A percentile compares a stretch with the other conserved stretches of the same genome.
phyloP scores from a whole-genome alignment of 2,329 filamentous ascomycete species.

The Arthrobotrys megalospora region DNA sequence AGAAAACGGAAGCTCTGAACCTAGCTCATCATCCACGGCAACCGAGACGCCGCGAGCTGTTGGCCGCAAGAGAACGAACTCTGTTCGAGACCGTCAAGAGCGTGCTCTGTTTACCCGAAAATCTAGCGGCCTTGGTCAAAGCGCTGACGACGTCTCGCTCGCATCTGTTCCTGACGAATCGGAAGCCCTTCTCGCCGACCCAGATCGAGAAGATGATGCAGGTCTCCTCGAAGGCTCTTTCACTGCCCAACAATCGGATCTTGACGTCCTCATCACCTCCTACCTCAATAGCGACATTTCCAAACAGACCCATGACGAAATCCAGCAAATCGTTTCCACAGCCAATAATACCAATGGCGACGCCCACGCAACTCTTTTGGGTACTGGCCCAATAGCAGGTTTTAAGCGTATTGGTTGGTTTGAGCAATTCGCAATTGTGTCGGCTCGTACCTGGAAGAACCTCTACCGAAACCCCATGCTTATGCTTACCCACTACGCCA shows the following conservation, averaged over 20 bases:
- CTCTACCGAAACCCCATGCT: conserved; percentile 97
- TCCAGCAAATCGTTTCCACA: conserved; percentile 76
- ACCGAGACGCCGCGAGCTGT: conserved; percentile 15
- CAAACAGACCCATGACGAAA: conserved; percentile 81
- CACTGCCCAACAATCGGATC: conserved; percentile 77
- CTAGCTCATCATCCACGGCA: conserved; percentile 74
- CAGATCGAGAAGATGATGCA: conserved; percentile 68
- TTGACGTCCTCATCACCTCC: conserved; percentile 83
- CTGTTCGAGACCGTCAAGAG: conserved; percentile 88
- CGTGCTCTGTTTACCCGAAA: conserved; percentile 90
- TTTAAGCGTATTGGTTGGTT: conserved; percentile 85
- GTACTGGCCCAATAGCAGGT: conserved; percentile 78
- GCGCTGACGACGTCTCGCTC: conserved; percentile 73
- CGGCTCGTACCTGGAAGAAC: conserved; percentile 93
- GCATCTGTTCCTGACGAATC: conserved; percentile 68
- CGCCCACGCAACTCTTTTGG: conserved; percentile 67
- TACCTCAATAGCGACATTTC: conserved; percentile 86
- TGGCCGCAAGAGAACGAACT: conserved; percentile 78
- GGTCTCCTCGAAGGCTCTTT: conserved; percentile 70
- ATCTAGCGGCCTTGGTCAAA: conserved; percentile 69
- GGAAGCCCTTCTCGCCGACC: conserved; percentile 49
- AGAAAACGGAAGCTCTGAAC: conserved; percentile 79
- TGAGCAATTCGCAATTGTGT: conserved; percentile 90
- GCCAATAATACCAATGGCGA: conserved; percentile 75
- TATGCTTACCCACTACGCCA: conserved; percentile 98